These are phyloP conservation scores for carrot (Daucus carota) DNA, from an alignment of 129 eudicot genomes.

Conservation along the genomic window DH1_v3.0 NC_030383.2:52598501-52599000, in stretches of 20 bases:
- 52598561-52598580: not conserved
- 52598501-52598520: no score
- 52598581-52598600: not conserved
- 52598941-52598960: constrained; percentile 64
- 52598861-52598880: constrained; percentile 71
- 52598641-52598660: constrained; percentile 20
- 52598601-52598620: not conserved
- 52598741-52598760: constrained; percentile 31
- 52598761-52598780: constrained; percentile 38
- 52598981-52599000: constrained; percentile 78
- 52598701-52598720: not conserved
- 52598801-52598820: constrained; percentile 44
- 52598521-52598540: not conserved
- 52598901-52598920: constrained; percentile 66
- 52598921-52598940: constrained; percentile 70
- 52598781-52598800: constrained; percentile 57
- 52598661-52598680: not conserved
- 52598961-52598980: constrained; percentile 77
- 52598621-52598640: not conserved
- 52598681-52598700: not conserved
- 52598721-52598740: not conserved
- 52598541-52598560: constrained; percentile 6
- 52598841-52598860: constrained; percentile 36
- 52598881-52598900: constrained; percentile 62
- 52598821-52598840: constrained; percentile 24